Evolutionary conservation across 495 filamentous ascomycete species (phyloP).

Genomic region (Margaritispora aquatica): DNA sequence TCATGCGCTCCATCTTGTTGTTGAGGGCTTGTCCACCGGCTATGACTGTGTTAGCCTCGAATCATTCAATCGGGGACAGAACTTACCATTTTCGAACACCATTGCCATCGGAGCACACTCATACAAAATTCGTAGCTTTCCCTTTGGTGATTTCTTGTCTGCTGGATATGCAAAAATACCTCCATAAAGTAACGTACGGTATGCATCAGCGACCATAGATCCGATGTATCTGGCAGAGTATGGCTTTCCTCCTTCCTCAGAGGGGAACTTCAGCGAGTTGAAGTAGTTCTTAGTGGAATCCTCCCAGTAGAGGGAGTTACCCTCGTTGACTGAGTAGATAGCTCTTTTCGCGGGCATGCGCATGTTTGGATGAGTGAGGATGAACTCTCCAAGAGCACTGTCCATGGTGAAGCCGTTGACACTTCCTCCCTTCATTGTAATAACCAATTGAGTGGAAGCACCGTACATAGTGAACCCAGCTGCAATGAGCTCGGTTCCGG

Average conservation of each 20-base stretch:
- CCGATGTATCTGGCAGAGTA: slow-evolving; percentile 95
- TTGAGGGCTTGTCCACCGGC: slow-evolving; percentile 91
- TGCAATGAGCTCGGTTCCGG: slow-evolving; percentile 86
- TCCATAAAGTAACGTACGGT: slow-evolving; percentile 90
- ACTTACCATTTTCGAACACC: slow-evolving; percentile 94
- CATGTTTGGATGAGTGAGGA: slow-evolving; percentile 96
- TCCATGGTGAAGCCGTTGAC: slow-evolving; percentile 98
- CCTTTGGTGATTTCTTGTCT: slow-evolving; percentile 97
- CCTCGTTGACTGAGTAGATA: slow-evolving; percentile 99
- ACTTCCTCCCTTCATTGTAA: slow-evolving; percentile 88
- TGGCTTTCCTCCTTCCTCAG: slow-evolving; percentile 69
- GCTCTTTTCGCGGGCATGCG: slow-evolving; percentile 66
- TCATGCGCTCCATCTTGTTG: slow-evolving; percentile 81
- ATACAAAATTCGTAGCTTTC: slow-evolving; percentile 94
- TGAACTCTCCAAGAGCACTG: slow-evolving; percentile 94
- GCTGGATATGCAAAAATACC: slow-evolving; percentile 97
- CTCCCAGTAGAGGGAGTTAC: slow-evolving; percentile 94
- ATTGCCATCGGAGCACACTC: slow-evolving; percentile 99
- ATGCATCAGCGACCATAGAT: slow-evolving; percentile 97
- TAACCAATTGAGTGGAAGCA: slow-evolving; percentile 89
- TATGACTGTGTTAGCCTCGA: slow-evolving; percentile 18
- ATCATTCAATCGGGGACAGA: not conserved
- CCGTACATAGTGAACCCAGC: slow-evolving; percentile 99
- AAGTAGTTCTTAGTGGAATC: slow-evolving; percentile 84
- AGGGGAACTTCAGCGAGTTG: slow-evolving; percentile 73